phyloP scores from a whole-genome alignment of 2,329 filamentous ascomycete genomes.

The Aspergillus latus region DNA sequence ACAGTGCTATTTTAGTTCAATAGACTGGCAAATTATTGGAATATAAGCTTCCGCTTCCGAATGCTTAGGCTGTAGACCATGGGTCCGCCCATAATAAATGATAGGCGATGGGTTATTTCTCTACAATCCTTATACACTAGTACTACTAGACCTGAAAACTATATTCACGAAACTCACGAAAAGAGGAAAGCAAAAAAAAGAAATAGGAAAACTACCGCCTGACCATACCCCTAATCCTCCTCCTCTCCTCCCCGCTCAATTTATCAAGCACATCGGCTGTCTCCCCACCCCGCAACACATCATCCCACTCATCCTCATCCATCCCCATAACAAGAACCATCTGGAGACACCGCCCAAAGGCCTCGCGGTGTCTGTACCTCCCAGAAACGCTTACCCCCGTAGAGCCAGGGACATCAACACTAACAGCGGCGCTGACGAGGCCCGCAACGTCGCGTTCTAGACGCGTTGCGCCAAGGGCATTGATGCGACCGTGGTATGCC shows the following conservation, averaged over 20 bases:
- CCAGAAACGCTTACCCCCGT: slow-evolving; percentile 23
- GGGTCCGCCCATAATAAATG: background rate
- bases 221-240: slow-evolving; percentile 66
- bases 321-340: slow-evolving; percentile 86
- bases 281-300: slow-evolving; percentile 56
- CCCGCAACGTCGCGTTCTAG: slow-evolving; percentile 81
- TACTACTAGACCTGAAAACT: background rate
- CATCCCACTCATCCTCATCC: slow-evolving; percentile 95
- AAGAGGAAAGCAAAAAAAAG: background rate
- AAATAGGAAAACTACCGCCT: slow-evolving; percentile 35
- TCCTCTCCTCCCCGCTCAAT: slow-evolving; percentile 71
- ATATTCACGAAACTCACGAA: background rate
- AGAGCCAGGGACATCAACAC: slow-evolving; percentile 35
- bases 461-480: slow-evolving; percentile 75
- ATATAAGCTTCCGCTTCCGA: background rate
- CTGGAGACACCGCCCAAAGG: slow-evolving; percentile 74
- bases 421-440: slow-evolving; percentile 58
- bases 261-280: slow-evolving; percentile 58
- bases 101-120: background rate
- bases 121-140: background rate
- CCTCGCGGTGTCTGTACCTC: slow-evolving; percentile 74
- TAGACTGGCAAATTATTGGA: background rate
- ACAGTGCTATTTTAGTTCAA: background rate
- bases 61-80: background rate
- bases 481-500: slow-evolving; percentile 75